Base-by-base conservation (phyloP, 371 early-diverging fungal species). In the Batrachochytrium dendrobatidis region DNA sequence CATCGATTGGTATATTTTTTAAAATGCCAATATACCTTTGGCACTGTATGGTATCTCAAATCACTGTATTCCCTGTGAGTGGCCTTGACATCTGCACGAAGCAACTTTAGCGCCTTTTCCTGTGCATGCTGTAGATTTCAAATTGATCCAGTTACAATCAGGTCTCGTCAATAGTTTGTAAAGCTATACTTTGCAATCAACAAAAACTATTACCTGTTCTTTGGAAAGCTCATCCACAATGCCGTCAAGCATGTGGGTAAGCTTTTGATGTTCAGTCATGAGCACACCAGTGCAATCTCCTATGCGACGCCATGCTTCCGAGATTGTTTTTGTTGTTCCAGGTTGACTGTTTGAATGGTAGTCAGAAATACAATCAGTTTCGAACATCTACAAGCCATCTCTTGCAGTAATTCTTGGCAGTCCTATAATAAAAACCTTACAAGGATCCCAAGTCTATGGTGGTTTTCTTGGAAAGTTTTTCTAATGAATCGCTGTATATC, bases 251-350 rank as follows among this genome's bases (percentile, higher is more conserved):
- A 22, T 7, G 24, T 10, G 7, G 7, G 53, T 44, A 7, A 59
- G 35, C 33, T 34, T 24, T 46, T 22, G n/a, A 22, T 53, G 60
- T 29, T 51, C 33, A 17, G 39, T 7, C 5, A 28, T 17, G n/a
- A 59, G 22, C 28, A 18, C 8, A 4, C n/a, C 4, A 8, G 60
- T 59, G 53, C 58, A 25, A 29, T 59, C 29, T 12, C 26, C 32
- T 6, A 59, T 22, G 39, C 60, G 30, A 22, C 7, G 20, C 60
- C 60, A 59, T 34, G 60, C 60, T n/a, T 39, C 30, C 2, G 53
- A 10, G 10, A 43, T 28, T 18, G 60, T 59, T 18, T 30, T 30
- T 17, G 18, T 34, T 53, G 31, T 17, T 18, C 17, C 24, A 18
- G 24, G 51, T 51, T 30, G 51, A n/a, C 24, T 24, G n/a, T n/a